Percentiles rank a stretch among this genome's conserved stretches.
Evolutionary conservation across 164 flowering plant genomes (phyloP).

Genomic region (Nymphaea thermarum): DNA sequence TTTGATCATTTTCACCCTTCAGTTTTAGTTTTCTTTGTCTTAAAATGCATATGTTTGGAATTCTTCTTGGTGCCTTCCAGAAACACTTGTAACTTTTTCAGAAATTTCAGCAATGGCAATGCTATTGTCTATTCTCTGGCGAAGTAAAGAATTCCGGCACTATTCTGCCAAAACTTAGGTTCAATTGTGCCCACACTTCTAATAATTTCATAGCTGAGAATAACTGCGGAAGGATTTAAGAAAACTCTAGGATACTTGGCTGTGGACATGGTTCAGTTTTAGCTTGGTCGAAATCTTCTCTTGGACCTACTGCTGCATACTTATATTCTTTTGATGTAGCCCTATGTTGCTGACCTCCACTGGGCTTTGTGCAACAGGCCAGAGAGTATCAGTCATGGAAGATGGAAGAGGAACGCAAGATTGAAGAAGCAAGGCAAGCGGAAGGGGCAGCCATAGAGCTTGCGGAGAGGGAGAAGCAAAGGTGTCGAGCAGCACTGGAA

Average conservation of each 20-base stretch:
- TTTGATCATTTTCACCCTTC: too few relatives aligned
- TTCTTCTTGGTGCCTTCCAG: too few relatives aligned
- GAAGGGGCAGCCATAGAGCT: slow-evolving; percentile 57
- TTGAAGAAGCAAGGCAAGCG: slow-evolving; percentile 45
- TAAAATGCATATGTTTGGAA: too few relatives aligned
- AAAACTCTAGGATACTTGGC: not conserved
- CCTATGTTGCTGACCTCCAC: not conserved
- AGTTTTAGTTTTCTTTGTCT: too few relatives aligned
- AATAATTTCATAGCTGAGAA: too few relatives aligned
- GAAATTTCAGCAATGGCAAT: too few relatives aligned
- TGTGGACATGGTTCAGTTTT: not conserved
- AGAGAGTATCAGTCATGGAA: slow-evolving; percentile 48
- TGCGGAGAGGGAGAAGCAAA: slow-evolving; percentile 52
- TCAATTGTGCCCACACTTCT: not conserved
- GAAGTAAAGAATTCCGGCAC: too few relatives aligned
- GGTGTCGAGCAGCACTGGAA: slow-evolving; percentile 47
- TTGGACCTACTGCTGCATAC: not conserved
- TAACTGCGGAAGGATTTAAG: too few relatives aligned
- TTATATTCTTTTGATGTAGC: not conserved
- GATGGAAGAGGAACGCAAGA: slow-evolving; percentile 37
- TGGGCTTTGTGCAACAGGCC: slow-evolving; percentile 20
- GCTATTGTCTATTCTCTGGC: too few relatives aligned
- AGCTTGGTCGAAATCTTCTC: not conserved
- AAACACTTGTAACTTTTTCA: too few relatives aligned
- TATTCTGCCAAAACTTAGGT: not conserved